A percentile compares a stretch with the other conserved stretches of the same genome.
Conservation (phyloP, 768 basidiomycete genomes). For the Dioszegia aurantiaca region DNA sequence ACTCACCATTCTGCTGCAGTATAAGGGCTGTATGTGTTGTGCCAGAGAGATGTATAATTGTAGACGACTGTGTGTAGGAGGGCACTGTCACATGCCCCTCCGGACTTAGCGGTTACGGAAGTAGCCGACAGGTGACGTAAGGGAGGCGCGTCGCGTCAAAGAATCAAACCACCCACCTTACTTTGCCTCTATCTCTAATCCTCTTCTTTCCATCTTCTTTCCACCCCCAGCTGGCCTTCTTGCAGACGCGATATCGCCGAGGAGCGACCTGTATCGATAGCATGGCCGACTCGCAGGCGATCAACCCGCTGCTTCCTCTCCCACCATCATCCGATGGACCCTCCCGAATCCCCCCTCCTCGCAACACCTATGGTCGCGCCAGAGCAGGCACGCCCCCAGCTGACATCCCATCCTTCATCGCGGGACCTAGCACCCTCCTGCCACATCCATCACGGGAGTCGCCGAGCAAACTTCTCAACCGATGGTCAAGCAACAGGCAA, state of each 20-base stretch:
- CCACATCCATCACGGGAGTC: too few relatives aligned
- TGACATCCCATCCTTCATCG: not conserved
- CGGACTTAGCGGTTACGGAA: not conserved
- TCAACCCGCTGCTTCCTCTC: slow-evolving; percentile 2
- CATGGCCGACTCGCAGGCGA: not conserved
- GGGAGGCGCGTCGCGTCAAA: not conserved
- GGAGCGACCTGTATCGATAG: not conserved
- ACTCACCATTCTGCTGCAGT: slow-evolving; percentile 4
- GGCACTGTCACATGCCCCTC: too few relatives aligned
- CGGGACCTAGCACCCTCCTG: not conserved
- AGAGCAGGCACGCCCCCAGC: slow-evolving; percentile 5
- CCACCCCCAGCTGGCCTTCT: too few relatives aligned
- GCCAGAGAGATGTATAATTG: too few relatives aligned
- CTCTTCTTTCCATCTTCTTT: too few relatives aligned
- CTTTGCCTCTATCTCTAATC: too few relatives aligned
- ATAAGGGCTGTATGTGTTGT: too few relatives aligned
- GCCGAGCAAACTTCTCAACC: too few relatives aligned
- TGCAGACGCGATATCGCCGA: too few relatives aligned
- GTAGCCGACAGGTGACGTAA: not conserved
- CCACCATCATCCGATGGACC: slow-evolving; percentile 7
- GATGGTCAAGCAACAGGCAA: too few relatives aligned
- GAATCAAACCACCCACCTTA: too few relatives aligned
- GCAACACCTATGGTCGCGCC: slow-evolving; percentile 17
- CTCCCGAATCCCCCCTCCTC: slow-evolving; percentile 7
- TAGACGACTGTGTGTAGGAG: too few relatives aligned